phyloP scores from a whole-genome alignment of 345 rosid genomes.

The Cardamine occulta region DNA sequence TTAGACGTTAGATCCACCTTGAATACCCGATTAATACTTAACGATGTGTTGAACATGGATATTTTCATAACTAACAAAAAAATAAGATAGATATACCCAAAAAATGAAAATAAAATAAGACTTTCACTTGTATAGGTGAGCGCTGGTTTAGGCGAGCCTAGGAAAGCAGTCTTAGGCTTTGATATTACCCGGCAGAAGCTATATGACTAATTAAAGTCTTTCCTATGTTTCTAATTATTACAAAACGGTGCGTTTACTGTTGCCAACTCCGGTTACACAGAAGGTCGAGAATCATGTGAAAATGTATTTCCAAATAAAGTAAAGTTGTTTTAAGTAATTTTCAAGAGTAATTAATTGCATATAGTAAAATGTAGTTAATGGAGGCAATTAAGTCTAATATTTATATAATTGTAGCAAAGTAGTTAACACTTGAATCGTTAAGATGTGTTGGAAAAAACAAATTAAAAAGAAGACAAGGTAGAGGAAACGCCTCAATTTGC shows the following conservation, averaged over 20 bases:
- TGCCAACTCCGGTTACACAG: background rate
- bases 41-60: too few relatives aligned
- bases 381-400: background rate
- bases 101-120: background rate
- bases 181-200: background rate
- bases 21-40: too few relatives aligned
- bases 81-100: background rate
- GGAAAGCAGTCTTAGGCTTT: background rate
- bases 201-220: background rate
- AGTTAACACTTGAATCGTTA: background rate
- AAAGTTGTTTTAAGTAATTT: conserved; percentile 21
- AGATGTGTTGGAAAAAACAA: conserved; percentile 9
- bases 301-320: conserved; percentile 13
- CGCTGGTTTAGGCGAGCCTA: conserved; percentile 7
- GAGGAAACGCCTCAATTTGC: conserved; percentile 8
- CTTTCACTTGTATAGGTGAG: conserved; percentile 1
- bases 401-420: background rate
- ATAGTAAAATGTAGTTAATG: background rate
- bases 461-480: background rate
- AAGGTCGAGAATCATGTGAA: conserved; percentile 26
- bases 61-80: background rate
- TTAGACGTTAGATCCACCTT: too few relatives aligned
- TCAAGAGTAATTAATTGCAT: conserved; percentile 22
- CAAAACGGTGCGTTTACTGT: background rate
- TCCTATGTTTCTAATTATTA: conserved; percentile 7